These are phyloP conservation scores for Neopestalotiopsis clavispora DNA, from an alignment of 2,329 filamentous ascomycete species.

Conservation along the genomic window DNA sequence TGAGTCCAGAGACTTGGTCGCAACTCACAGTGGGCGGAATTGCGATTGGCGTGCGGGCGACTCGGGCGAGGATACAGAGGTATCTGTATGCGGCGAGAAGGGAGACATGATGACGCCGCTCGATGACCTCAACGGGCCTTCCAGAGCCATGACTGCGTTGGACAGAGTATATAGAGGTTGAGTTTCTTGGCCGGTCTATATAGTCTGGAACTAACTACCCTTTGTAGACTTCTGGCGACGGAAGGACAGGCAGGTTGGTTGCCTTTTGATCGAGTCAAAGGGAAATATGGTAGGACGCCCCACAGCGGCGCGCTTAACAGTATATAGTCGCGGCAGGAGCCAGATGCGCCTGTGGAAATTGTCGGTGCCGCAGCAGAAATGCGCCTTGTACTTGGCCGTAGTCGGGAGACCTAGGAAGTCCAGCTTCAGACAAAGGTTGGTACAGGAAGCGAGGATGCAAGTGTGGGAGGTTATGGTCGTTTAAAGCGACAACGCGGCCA, in stretches of 20 bases:
- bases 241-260: background rate
- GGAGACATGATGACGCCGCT: conserved; percentile 60
- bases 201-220: background rate
- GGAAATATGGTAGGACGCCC: conserved; percentile 18
- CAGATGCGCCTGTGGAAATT: background rate
- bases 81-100: conserved; percentile 59
- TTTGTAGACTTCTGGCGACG: conserved; percentile 2
- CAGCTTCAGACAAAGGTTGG: conserved; percentile 13
- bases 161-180: conserved; percentile 11
- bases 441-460: background rate
- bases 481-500: conserved; percentile 14
- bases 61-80: conserved; percentile 60
- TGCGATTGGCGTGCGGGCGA: conserved; percentile 53
- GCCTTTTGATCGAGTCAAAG: conserved; percentile 11
- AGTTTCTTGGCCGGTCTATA: conserved; percentile 3
- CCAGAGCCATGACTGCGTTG: conserved; percentile 58
- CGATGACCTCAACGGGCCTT: conserved; percentile 67
- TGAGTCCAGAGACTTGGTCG: background rate
- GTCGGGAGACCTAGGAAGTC: conserved; percentile 1
- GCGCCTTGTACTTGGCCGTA: conserved; percentile 13
- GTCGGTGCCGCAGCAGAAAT: conserved; percentile 11
- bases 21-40: conserved; percentile 57
- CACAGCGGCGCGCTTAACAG: conserved; percentile 20
- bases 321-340: background rate
- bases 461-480: conserved; percentile 9